These are phyloP conservation scores for Kodamaea kakaduensis DNA, from an alignment of 805 yeast genomes.

Conservation along the genomic window DNA sequence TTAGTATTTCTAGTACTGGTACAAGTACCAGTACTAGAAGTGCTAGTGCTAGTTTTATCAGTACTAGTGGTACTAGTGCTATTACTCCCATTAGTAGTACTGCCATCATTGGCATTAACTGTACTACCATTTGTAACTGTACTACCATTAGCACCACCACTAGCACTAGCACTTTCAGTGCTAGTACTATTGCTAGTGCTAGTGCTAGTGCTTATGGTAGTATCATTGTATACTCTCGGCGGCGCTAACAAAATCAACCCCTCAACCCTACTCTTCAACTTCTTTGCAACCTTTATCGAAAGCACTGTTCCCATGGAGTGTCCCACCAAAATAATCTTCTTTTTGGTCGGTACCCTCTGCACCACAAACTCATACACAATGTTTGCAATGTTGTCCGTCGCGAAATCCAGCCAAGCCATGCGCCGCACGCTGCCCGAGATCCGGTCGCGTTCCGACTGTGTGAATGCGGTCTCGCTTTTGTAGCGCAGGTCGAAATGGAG, in stretches of 20 bases:
- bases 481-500: slow-evolving; percentile 12
- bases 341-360: slow-evolving; percentile 35
- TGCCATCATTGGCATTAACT: too few relatives aligned
- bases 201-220: not conserved
- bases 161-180: too few relatives aligned
- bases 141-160: too few relatives aligned
- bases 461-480: slow-evolving; percentile 19
- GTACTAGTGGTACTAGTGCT: too few relatives aligned
- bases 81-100: too few relatives aligned
- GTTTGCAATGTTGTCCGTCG: slow-evolving; percentile 38
- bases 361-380: slow-evolving; percentile 35
- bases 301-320: slow-evolving; percentile 74
- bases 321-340: slow-evolving; percentile 51
- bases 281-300: slow-evolving; percentile 41
- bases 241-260: slow-evolving; percentile 49
- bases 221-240: too few relatives aligned
- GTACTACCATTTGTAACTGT: too few relatives aligned
- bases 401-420: slow-evolving; percentile 40
- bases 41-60: too few relatives aligned
- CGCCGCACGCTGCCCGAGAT: slow-evolving; percentile 26
- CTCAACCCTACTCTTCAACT: slow-evolving; percentile 38
- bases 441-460: slow-evolving; percentile 28
- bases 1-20: too few relatives aligned
- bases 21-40: too few relatives aligned
- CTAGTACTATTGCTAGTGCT: too few relatives aligned